These are phyloP conservation scores for Kodamaea restingae DNA, from an alignment of 805 yeast genomes.

Conservation along the genomic window DNA sequence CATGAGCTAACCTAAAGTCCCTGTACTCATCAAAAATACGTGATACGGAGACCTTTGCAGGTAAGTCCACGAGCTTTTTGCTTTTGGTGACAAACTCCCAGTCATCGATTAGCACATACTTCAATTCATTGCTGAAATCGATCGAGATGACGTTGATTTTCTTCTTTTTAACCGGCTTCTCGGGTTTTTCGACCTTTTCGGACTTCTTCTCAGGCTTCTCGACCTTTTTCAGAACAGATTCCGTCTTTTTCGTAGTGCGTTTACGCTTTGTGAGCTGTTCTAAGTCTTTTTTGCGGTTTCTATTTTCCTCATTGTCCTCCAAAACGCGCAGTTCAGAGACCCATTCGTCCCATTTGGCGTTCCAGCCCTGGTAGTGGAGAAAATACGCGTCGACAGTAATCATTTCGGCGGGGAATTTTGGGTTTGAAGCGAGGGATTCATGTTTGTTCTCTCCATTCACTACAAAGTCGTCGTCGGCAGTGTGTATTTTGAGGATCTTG, in stretches of 20 bases:
- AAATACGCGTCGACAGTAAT: constrained; percentile 45
- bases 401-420: constrained; percentile 24
- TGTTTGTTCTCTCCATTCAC: constrained; percentile 38
- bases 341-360: constrained; percentile 96
- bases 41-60: constrained; percentile 52
- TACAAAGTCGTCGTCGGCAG: constrained; percentile 44
- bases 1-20: constrained; percentile 16
- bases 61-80: constrained; percentile 63
- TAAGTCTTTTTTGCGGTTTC: constrained; percentile 58
- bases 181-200: constrained; percentile 2
- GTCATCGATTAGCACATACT: constrained; percentile 76
- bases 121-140: constrained; percentile 60
- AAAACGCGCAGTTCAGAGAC: constrained; percentile 65
- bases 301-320: constrained; percentile 64
- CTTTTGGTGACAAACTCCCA: constrained; percentile 91
- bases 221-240: neutral
- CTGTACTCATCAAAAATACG: constrained; percentile 54
- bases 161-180: constrained; percentile 10
- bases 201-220: constrained; percentile 10
- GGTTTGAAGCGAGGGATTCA: constrained; percentile 29
- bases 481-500: constrained; percentile 62
- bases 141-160: constrained; percentile 57
- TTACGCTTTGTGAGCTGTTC: constrained; percentile 25
- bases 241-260: neutral
- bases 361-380: constrained; percentile 95